Conservation (phyloP, 75 land plant species). For the Sequoiadendron giganteum region DNA sequence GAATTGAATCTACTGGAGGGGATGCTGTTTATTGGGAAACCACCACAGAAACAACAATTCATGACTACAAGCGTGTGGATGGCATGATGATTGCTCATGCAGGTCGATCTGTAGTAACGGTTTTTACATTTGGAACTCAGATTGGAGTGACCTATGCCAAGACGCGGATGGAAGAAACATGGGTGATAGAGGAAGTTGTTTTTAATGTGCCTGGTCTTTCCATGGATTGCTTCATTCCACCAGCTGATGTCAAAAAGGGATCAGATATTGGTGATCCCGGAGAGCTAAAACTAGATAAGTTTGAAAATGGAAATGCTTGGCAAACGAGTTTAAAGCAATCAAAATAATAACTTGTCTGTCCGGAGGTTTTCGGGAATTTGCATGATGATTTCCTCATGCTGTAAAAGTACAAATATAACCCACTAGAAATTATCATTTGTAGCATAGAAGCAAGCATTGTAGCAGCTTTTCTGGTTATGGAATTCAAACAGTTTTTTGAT, state of each 20-base stretch:
- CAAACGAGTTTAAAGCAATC: background rate
- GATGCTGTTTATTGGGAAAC: conserved; percentile 72
- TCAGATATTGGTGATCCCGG: background rate
- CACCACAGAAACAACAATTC: conserved; percentile 55
- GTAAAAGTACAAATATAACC: background rate
- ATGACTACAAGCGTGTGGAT: conserved; percentile 65
- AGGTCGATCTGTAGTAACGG: conserved; percentile 58
- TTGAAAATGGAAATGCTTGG: conserved; percentile 11
- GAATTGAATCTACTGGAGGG: conserved; percentile 37
- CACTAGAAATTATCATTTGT: background rate
- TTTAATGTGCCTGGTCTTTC: conserved; percentile 77
- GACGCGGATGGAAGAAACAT: conserved; percentile 67
- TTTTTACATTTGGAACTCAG: conserved; percentile 59
- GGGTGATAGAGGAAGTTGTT: conserved; percentile 65
- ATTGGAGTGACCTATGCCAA: conserved; percentile 28
- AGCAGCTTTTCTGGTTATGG: too few relatives aligned
- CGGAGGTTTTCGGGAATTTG: background rate
- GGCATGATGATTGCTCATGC: conserved; percentile 61
- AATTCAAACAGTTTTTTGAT: too few relatives aligned
- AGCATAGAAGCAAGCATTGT: too few relatives aligned
- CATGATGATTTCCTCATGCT: background rate
- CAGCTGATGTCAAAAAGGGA: conserved; percentile 47
- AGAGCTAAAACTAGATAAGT: background rate
- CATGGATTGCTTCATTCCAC: conserved; percentile 63
- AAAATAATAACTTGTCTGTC: background rate